Evolutionary conservation across 306 rosid genomes (phyloP), one percentile per base, ranked within the genome.

Genomic region (Biancaea sappan): DNA sequence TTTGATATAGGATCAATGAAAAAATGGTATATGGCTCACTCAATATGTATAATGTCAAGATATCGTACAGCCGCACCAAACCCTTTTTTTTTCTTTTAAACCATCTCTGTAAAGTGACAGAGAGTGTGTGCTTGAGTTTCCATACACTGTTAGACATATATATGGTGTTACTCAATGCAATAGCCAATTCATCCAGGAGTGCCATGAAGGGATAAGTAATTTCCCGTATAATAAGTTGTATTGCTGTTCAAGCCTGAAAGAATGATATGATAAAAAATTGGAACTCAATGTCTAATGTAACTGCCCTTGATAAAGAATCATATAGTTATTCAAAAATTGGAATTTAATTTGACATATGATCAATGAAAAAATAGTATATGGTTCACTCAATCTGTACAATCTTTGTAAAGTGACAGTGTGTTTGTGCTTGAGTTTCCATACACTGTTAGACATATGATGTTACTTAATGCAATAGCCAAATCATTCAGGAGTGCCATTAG

Each of bases 181-280:
- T 65, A 41, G 71, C 18, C 54, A 5, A 34, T 12, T 35, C 66
- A 54, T 56, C 56, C 66, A 53, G 29, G 41, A 56, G 74, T 21
- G 46, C 24, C 22, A 52, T 31, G n/a, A n/a, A n/a, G n/a, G n/a
- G n/a, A n/a, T n/a, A 22, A 52, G 47, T 47, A 34, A n/a, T 40
- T 26, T 59, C 7, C 3, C 41, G 15, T 38, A 19, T 24, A 38
- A 38, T 25, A 32, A 15, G 48, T 59, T 46, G 12, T 9, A 74
- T 31, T 11, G 9, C 6, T 28, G 21, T 59, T 35, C 21, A 32
- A 57, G 40, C 57, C 25, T 5, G 43, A 47, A 29, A 7, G 31
- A 48, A 66, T 66, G n/a, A n/a, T n/a, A n/a, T n/a, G n/a, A n/a
- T n/a, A n/a, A n/a, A n/a, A n/a, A n/a, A n/a, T n/a, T n/a, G n/a